These are phyloP conservation scores for Phytophthora sp. DNA, from an alignment of 352 stramenopile genomes.

Conservation along the genomic window DNA sequence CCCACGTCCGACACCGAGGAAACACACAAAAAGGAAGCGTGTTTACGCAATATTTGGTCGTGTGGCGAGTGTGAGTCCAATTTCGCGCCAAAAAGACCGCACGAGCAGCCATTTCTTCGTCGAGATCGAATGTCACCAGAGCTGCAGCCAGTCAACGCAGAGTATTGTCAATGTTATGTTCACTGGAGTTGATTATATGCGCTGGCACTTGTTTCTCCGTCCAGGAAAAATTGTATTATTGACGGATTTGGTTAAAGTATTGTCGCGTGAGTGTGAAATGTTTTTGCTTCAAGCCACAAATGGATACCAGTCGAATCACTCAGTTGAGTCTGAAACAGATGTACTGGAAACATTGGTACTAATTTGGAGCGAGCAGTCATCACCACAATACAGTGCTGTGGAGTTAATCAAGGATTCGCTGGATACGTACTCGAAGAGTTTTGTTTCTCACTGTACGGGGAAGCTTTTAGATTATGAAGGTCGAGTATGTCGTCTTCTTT, in stretches of 20 bases:
- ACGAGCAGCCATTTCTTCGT: slow-evolving; percentile 66
- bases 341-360: slow-evolving; percentile 33
- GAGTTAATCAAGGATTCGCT: slow-evolving; percentile 16
- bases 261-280: slow-evolving; percentile 60
- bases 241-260: slow-evolving; percentile 72
- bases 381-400: not conserved
- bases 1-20: not conserved
- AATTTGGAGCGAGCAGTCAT: slow-evolving; percentile 25
- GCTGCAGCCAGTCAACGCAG: slow-evolving; percentile 12
- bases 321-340: not conserved
- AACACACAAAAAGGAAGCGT: slow-evolving; percentile 43
- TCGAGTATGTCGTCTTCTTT: slow-evolving; percentile 37
- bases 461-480: slow-evolving; percentile 44
- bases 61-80: slow-evolving; percentile 59
- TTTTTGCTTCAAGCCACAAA: slow-evolving; percentile 65
- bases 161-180: slow-evolving; percentile 63
- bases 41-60: slow-evolving; percentile 53
- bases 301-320: not conserved
- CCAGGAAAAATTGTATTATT: slow-evolving; percentile 51
- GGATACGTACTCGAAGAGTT: slow-evolving; percentile 8
- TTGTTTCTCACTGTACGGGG: slow-evolving; percentile 19
- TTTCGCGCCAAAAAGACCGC: slow-evolving; percentile 49
- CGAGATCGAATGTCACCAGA: slow-evolving; percentile 49
- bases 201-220: slow-evolving; percentile 56
- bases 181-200: slow-evolving; percentile 36